Evolutionary conservation across 441 rosid genomes (phyloP).

Genomic region (Hypseocharis bilobata): DNA sequence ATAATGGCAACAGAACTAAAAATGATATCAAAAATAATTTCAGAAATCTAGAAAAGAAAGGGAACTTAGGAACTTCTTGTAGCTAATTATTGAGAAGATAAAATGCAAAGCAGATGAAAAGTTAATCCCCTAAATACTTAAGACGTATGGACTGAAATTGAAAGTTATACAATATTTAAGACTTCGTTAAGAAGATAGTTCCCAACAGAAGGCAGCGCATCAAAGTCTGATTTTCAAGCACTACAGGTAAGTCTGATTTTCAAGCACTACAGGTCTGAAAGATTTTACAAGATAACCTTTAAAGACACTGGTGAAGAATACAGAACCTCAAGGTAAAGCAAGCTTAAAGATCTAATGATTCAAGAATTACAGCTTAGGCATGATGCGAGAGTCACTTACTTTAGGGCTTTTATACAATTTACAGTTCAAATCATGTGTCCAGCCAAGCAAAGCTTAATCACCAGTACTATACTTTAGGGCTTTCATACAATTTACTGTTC

Average conservation of each 20-base stretch:
- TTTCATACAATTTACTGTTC: too few species aligned
- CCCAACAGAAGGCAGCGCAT: background rate
- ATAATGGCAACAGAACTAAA: conserved; percentile 12
- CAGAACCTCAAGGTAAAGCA: too few species aligned
- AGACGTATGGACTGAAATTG: background rate
- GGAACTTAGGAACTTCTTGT: conserved; percentile 6
- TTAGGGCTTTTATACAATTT: too few species aligned
- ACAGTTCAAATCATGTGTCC: too few species aligned
- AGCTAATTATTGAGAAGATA: background rate
- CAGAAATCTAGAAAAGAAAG: background rate
- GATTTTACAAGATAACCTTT: background rate
- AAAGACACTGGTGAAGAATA: background rate
- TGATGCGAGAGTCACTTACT: too few species aligned
- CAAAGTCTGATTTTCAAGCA: background rate
- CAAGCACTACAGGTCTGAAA: background rate
- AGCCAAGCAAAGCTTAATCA: too few species aligned
- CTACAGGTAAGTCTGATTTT: background rate
- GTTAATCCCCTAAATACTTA: background rate
- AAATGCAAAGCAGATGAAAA: background rate
- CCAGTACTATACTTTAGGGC: too few species aligned
- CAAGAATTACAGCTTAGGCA: too few species aligned
- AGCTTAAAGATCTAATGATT: too few species aligned
- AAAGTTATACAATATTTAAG: background rate
- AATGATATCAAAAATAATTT: background rate
- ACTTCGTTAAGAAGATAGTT: background rate